phyloP scores from a whole-genome alignment of 805 yeast species.

The Starmerella riodocensis region DNA sequence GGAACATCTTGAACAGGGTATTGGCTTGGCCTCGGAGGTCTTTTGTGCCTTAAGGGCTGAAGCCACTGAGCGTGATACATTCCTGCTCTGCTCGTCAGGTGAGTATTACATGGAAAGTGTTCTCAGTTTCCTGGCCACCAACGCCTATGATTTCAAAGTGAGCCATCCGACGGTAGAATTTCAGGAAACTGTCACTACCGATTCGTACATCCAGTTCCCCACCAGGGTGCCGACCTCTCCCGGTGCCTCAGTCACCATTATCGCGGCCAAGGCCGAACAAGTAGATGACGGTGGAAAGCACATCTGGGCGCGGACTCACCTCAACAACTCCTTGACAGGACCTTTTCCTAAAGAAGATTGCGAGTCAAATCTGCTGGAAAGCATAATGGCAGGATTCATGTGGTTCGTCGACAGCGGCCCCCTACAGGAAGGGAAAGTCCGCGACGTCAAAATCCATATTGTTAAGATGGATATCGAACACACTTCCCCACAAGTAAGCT shows the following conservation, averaged over 20 bases:
- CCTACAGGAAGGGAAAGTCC: constrained; percentile 69
- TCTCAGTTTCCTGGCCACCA: constrained; percentile 58
- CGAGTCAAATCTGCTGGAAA: background rate
- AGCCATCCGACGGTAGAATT: constrained; percentile 76
- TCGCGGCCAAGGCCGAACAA: background rate
- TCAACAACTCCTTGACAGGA: background rate
- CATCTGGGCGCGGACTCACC: background rate
- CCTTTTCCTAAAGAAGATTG: background rate
- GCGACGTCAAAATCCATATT: constrained; percentile 57
- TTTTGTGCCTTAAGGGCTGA: constrained; percentile 50
- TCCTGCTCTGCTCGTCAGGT: constrained; percentile 67
- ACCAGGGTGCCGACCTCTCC: constrained; percentile 34
- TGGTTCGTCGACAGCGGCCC: constrained; percentile 87
- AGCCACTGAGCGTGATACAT: constrained; percentile 84
- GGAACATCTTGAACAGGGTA: no score
- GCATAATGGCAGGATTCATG: constrained; percentile 52
- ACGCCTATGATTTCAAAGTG: constrained; percentile 56
- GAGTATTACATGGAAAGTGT: constrained; percentile 78
- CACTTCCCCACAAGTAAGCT: constrained; percentile 50
- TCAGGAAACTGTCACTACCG: constrained; percentile 51
- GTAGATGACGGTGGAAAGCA: background rate
- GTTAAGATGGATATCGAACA: constrained; percentile 41
- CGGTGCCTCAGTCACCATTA: constrained; percentile 26
- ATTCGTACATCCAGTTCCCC: constrained; percentile 55
- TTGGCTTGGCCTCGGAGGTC: no score